These are phyloP conservation scores for Metschnikowia reukaufii DNA, from an alignment of 805 yeast genomes.

Conservation along the genomic window DNA sequence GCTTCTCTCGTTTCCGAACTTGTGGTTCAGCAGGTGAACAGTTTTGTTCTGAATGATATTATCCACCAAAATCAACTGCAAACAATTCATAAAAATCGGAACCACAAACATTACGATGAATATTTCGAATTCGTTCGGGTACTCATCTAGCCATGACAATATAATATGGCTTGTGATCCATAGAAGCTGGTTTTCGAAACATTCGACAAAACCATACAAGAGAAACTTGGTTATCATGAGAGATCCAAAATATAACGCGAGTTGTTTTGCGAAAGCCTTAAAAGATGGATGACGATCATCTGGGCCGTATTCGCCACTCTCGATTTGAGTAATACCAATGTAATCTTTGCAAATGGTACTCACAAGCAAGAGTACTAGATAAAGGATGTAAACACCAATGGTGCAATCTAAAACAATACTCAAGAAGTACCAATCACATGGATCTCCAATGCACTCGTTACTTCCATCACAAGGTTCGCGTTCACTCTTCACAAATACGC, in stretches of 20 bases:
- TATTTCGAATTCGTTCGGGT: slow-evolving; percentile 75
- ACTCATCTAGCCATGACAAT: slow-evolving; percentile 78
- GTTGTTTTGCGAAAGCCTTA: slow-evolving; percentile 66
- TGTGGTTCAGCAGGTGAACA: slow-evolving; percentile 34
- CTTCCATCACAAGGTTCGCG: slow-evolving; percentile 20
- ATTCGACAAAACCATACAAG: slow-evolving; percentile 59
- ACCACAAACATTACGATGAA: slow-evolving; percentile 83
- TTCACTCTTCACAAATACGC: slow-evolving; percentile 21
- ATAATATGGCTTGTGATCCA: slow-evolving; percentile 67
- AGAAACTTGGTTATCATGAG: slow-evolving; percentile 64
- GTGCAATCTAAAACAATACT: slow-evolving; percentile 90
- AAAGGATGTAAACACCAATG: slow-evolving; percentile 81
- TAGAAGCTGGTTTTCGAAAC: slow-evolving; percentile 53
- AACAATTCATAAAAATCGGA: slow-evolving; percentile 70
- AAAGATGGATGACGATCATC: slow-evolving; percentile 55
- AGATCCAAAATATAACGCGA: slow-evolving; percentile 65
- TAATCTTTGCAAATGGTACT: slow-evolving; percentile 45
- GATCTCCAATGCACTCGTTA: slow-evolving; percentile 42
- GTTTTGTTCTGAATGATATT: slow-evolving; percentile 64
- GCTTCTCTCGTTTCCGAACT: slow-evolving; percentile 2
- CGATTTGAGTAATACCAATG: slow-evolving; percentile 38
- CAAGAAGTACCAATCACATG: slow-evolving; percentile 94
- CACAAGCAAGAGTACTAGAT: slow-evolving; percentile 49
- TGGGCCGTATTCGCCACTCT: slow-evolving; percentile 63
- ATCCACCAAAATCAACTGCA: slow-evolving; percentile 73